Conservation (phyloP, 1,284 basidiomycete genomes). For the Caloboletus firmus region DNA sequence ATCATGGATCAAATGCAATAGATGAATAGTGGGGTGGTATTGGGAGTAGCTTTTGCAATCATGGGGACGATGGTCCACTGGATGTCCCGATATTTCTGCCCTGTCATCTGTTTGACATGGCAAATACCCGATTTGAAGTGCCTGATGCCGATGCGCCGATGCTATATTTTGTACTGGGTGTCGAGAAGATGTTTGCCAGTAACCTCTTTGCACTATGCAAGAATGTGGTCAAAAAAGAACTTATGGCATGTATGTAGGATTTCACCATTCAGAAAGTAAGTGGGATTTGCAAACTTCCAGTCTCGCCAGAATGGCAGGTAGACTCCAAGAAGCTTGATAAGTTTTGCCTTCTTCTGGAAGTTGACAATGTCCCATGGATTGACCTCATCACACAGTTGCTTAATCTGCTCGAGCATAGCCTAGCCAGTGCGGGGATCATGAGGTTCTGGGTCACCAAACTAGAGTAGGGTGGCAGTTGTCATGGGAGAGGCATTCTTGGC, state of each 20-base stretch:
- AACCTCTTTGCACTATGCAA: constrained; percentile 3
- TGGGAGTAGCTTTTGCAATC: background rate
- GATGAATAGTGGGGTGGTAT: background rate
- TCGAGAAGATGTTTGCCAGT: background rate
- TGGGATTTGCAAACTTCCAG: background rate
- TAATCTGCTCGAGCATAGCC: background rate
- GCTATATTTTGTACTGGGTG: background rate
- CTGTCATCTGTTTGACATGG: constrained; percentile 1
- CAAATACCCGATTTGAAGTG: background rate
- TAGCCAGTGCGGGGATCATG: background rate
- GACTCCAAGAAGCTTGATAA: background rate
- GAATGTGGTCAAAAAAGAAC: background rate
- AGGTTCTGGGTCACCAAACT: background rate
- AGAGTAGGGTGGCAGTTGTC: background rate
- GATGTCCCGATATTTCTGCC: background rate
- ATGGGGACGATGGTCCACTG: background rate
- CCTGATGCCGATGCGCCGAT: background rate
- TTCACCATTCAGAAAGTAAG: background rate
- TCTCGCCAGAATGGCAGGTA: background rate
- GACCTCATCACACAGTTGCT: background rate
- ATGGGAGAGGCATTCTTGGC: background rate
- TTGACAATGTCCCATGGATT: background rate
- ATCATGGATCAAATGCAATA: background rate
- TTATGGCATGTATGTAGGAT: background rate
- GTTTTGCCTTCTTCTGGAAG: background rate